These are phyloP conservation scores for Fusarium buharicum DNA, from an alignment of 2,329 filamentous ascomycete genomes.

Conservation along the genomic window DNA sequence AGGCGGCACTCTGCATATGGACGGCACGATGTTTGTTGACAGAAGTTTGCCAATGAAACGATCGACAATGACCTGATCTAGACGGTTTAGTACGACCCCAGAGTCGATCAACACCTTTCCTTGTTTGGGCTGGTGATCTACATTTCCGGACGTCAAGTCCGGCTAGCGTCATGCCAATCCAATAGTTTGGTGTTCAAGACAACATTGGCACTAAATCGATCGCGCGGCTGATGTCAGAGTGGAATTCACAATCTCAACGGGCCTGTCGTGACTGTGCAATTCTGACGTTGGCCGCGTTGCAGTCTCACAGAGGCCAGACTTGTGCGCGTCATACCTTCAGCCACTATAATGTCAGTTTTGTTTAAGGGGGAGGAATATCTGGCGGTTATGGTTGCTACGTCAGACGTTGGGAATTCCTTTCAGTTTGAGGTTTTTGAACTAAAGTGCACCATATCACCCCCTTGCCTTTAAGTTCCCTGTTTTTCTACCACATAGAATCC, in stretches of 20 bases:
- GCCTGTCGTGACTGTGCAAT: neutral
- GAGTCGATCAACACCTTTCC: constrained; percentile 7
- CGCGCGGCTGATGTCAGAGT: constrained; percentile 3
- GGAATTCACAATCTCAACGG: constrained; percentile 1
- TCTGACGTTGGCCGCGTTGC: neutral
- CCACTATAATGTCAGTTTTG: constrained; percentile 1
- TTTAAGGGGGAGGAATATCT: neutral
- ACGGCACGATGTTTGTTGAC: constrained; percentile 11
- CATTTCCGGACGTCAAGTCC: constrained; percentile 22
- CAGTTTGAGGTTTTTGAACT: neutral
- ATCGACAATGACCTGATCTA: constrained; percentile 20
- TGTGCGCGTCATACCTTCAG: constrained; percentile 26
- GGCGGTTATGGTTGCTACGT: neutral
- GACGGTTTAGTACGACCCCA: constrained; percentile 18
- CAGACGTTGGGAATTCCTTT: constrained; percentile 12
- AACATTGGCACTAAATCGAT: constrained; percentile 9
- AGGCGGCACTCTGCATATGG: constrained; percentile 7
- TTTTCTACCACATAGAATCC: neutral
- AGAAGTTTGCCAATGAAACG: neutral
- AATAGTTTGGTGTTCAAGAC: neutral
- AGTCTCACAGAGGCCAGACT: constrained; percentile 7
- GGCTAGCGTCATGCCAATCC: constrained; percentile 1
- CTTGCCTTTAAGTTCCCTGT: constrained; percentile 9
- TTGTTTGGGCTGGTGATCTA: constrained; percentile 4
- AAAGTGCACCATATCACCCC: neutral